Conservation (phyloP, 2,329 filamentous ascomycete species). For the Hortaea sp. region DNA sequence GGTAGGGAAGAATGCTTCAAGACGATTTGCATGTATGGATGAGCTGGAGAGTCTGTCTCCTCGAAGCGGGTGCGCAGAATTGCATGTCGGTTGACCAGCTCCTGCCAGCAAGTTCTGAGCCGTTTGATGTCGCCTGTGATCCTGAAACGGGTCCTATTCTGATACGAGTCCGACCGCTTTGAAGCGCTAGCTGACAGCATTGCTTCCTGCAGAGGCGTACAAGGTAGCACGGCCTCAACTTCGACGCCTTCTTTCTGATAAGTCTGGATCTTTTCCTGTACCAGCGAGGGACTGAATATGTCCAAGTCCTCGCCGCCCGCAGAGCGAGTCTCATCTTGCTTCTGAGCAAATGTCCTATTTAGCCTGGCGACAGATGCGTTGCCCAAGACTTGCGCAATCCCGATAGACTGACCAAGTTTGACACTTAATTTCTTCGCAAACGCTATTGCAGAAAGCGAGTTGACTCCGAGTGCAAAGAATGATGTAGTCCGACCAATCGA, state of each 20-base stretch:
- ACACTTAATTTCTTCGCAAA: slow-evolving; percentile 52
- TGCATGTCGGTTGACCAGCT: slow-evolving; percentile 55
- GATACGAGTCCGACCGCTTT: slow-evolving; percentile 48
- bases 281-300: slow-evolving; percentile 2
- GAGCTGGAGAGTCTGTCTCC: slow-evolving; percentile 48
- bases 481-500: slow-evolving; percentile 56
- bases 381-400: slow-evolving; percentile 61
- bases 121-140: slow-evolving; percentile 41
- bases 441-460: slow-evolving; percentile 72
- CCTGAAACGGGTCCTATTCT: slow-evolving; percentile 60
- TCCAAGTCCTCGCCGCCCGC: neutral
- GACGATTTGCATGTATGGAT: slow-evolving; percentile 65
- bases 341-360: slow-evolving; percentile 25
- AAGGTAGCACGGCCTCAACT: slow-evolving; percentile 58
- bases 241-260: slow-evolving; percentile 3
- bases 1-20: slow-evolving; percentile 38
- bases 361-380: slow-evolving; percentile 57
- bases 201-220: slow-evolving; percentile 77
- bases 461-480: slow-evolving; percentile 67
- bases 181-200: slow-evolving; percentile 58
- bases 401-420: slow-evolving; percentile 37
- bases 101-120: slow-evolving; percentile 52
- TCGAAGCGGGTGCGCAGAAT: slow-evolving; percentile 72
- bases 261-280: slow-evolving; percentile 2
- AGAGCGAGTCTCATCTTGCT: neutral